Conservation (phyloP, 495 filamentous ascomycete genomes). For the Hypomontagnella monticulosa region DNA sequence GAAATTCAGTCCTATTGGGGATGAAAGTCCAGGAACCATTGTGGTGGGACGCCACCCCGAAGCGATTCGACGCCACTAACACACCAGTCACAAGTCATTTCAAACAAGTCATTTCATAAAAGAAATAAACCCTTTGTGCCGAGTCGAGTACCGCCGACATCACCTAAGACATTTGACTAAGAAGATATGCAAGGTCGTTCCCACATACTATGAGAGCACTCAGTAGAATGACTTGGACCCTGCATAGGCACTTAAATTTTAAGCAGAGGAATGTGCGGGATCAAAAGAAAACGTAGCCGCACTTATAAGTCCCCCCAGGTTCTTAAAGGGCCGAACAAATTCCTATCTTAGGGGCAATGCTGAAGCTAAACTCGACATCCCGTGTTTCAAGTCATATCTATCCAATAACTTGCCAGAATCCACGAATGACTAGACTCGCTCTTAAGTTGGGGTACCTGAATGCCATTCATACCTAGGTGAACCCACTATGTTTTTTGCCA, state of each 20-base stretch:
- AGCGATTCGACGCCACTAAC: constrained; percentile 3
- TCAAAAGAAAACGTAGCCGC: constrained; percentile 1
- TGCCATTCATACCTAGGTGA: too few relatives aligned
- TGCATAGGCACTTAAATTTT: constrained; percentile 9
- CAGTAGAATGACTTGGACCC: constrained; percentile 7
- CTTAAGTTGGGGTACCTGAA: too few relatives aligned
- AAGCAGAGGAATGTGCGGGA: constrained; percentile 20
- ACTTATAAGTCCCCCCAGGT: not conserved
- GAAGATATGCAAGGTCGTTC: not conserved
- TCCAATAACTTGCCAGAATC: not conserved
- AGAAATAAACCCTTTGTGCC: not conserved
- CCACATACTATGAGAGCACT: not conserved
- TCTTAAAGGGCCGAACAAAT: not conserved
- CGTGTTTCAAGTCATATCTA: constrained; percentile 17
- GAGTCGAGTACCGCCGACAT: not conserved
- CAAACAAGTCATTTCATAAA: too few relatives aligned
- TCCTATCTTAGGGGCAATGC: constrained; percentile 16
- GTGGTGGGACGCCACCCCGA: not conserved
- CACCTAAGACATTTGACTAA: constrained; percentile 21
- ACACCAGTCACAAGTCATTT: not conserved
- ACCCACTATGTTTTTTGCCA: not conserved
- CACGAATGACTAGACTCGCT: too few relatives aligned
- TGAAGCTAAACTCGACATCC: not conserved
- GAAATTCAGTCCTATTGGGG: too few relatives aligned
- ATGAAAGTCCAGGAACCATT: too few relatives aligned